These are phyloP conservation scores for Plasmodium ovale DNA, from an alignment of 169 alveolate species.

Conservation along the genomic window DNA sequence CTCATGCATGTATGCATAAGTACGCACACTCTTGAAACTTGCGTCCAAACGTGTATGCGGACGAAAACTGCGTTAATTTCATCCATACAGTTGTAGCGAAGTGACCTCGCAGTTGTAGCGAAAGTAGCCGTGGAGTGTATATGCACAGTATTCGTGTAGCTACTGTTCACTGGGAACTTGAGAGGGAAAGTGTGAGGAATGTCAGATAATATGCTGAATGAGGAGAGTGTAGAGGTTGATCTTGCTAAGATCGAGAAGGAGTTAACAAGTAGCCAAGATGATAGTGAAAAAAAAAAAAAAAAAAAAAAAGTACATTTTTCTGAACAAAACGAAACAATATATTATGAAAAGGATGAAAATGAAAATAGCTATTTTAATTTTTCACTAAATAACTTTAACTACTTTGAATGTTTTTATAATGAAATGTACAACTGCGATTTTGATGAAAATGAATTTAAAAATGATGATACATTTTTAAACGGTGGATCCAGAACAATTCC, in stretches of 20 bases:
- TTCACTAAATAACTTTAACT: constrained; percentile 63
- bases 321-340: constrained; percentile 70
- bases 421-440: constrained; percentile 44
- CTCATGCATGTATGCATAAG: too few relatives aligned
- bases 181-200: not conserved
- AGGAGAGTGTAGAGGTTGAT: constrained; percentile 38
- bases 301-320: constrained; percentile 73
- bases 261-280: not conserved
- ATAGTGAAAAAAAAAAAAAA: constrained; percentile 41
- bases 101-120: too few relatives aligned
- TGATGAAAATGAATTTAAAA: constrained; percentile 28
- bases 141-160: too few relatives aligned
- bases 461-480: constrained; percentile 17
- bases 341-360: constrained; percentile 75
- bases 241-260: constrained; percentile 41
- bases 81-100: too few relatives aligned
- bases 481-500: not conserved
- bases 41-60: too few relatives aligned
- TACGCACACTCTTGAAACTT: too few relatives aligned
- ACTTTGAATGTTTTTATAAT: constrained; percentile 69
- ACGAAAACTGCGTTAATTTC: too few relatives aligned
- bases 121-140: too few relatives aligned
- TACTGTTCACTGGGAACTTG: too few relatives aligned
- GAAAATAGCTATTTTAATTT: constrained; percentile 68
- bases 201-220: constrained; percentile 54